A percentile compares a stretch with the other conserved stretches of the same genome.
Evolutionary conservation across 805 yeast species (phyloP).

Genomic region (Wickerhamomyces hampshirensis): DNA sequence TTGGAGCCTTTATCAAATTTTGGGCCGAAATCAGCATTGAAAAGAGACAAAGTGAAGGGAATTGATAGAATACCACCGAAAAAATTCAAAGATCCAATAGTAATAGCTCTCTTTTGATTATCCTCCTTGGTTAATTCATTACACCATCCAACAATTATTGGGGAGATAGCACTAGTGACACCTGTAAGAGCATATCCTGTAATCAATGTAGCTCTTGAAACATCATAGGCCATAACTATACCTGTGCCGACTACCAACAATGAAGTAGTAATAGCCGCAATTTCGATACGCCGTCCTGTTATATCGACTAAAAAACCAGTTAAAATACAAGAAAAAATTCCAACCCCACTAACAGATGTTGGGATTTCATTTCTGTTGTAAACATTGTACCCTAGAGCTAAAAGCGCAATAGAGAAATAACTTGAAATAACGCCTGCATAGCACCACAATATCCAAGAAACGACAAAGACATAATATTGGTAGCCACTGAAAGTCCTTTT

Average conservation of each 20-base stretch:
- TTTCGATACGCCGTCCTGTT: slow-evolving; percentile 14
- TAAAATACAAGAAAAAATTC: slow-evolving; percentile 14
- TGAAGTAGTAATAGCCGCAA: slow-evolving; percentile 3
- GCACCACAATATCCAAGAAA: slow-evolving; percentile 13
- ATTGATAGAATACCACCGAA: slow-evolving; percentile 13
- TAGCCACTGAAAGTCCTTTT: slow-evolving; percentile 17
- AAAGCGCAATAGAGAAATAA: slow-evolving; percentile 16
- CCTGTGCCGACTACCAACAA: slow-evolving; percentile 17
- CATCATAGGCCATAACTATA: slow-evolving; percentile 16
- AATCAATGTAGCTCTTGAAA: slow-evolving; percentile 13
- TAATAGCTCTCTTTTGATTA: slow-evolving; percentile 20
- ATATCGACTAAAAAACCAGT: slow-evolving; percentile 19
- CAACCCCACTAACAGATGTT: slow-evolving; percentile 16
- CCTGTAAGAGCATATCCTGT: slow-evolving; percentile 16
- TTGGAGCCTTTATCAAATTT: slow-evolving; percentile 12
- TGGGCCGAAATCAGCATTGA: slow-evolving; percentile 20
- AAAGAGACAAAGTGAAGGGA: slow-evolving; percentile 14
- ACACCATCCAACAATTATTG: slow-evolving; percentile 20
- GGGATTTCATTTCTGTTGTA: slow-evolving; percentile 23
- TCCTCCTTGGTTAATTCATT: slow-evolving; percentile 23
- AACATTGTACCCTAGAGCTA: slow-evolving; percentile 18
- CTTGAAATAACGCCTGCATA: slow-evolving; percentile 9
- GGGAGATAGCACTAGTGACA: slow-evolving; percentile 14
- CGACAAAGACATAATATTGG: slow-evolving; percentile 18
- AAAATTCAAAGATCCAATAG: slow-evolving; percentile 20